Percentiles rank a stretch among this genome's conserved stretches.
Conservation (phyloP, 140 eudicot genomes). For the Oenanthe javanica region DNA sequence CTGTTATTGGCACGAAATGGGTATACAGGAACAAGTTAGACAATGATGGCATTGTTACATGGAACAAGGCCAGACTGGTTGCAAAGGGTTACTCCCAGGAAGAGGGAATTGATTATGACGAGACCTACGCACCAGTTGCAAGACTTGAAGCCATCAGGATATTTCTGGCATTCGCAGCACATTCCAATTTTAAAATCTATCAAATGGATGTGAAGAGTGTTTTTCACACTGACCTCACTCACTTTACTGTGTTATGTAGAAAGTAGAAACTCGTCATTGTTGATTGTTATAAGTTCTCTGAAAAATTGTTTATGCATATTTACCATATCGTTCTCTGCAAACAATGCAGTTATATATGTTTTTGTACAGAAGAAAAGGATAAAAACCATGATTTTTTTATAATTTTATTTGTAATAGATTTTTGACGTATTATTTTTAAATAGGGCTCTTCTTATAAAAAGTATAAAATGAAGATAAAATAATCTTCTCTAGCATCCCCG, state of each 20-base stretch:
- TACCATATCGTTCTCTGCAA: slow-evolving; percentile 1
- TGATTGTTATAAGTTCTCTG: background rate
- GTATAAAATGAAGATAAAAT: background rate
- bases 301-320: background rate
- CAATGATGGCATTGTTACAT: too few species aligned
- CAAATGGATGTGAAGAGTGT: too few species aligned
- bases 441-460: background rate
- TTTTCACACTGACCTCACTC: background rate
- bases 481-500: background rate
- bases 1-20: too few species aligned
- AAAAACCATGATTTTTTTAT: background rate
- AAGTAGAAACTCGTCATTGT: background rate
- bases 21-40: too few species aligned
- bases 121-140: too few species aligned
- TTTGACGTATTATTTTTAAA: background rate
- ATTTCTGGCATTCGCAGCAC: too few species aligned
- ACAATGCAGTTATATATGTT: background rate
- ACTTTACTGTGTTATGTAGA: background rate
- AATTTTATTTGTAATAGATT: background rate
- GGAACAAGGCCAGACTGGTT: too few species aligned
- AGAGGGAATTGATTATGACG: too few species aligned
- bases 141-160: too few species aligned
- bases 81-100: too few species aligned
- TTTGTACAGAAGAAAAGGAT: background rate
- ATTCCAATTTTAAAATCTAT: too few species aligned